phyloP scores from a whole-genome alignment of 2,329 filamentous ascomycete genomes.

The Stagonosporopsis cucurbitacearum region DNA sequence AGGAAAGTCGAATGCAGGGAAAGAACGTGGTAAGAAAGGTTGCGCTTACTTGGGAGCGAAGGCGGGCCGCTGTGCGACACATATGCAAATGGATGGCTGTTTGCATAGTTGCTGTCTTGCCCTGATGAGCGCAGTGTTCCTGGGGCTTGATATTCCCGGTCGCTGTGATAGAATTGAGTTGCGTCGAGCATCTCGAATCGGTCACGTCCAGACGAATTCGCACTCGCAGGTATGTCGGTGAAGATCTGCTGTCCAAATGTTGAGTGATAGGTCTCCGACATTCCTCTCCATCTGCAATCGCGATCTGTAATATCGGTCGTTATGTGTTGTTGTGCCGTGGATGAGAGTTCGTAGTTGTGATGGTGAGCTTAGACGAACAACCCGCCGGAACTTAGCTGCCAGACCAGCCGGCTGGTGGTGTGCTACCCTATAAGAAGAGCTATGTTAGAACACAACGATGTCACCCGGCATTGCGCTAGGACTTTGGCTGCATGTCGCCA shows the following conservation, averaged over 20 bases:
- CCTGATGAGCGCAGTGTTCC: constrained; percentile 24
- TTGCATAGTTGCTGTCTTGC: constrained; percentile 25
- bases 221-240: constrained; percentile 45
- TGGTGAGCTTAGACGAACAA: constrained; percentile 25
- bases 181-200: constrained; percentile 38
- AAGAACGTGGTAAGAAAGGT: constrained; percentile 10
- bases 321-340: constrained; percentile 12
- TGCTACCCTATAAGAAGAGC: constrained; percentile 40
- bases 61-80: constrained; percentile 30
- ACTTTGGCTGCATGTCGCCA: constrained; percentile 27
- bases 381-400: constrained; percentile 19
- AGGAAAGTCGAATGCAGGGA: constrained; percentile 13
- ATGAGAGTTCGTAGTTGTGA: constrained; percentile 21
- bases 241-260: constrained; percentile 48
- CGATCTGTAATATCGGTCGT: constrained; percentile 10
- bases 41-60: constrained; percentile 33
- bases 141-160: constrained; percentile 29
- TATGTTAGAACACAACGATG: constrained; percentile 20
- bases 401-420: constrained; percentile 32
- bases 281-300: constrained; percentile 47
- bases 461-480: constrained; percentile 27
- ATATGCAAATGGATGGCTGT: constrained; percentile 27
- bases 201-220: constrained; percentile 51
- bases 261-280: constrained; percentile 43
- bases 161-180: constrained; percentile 36